Conservation (phyloP, 2,329 filamentous ascomycete species). For the Talaromyces amestolkiae region DNA sequence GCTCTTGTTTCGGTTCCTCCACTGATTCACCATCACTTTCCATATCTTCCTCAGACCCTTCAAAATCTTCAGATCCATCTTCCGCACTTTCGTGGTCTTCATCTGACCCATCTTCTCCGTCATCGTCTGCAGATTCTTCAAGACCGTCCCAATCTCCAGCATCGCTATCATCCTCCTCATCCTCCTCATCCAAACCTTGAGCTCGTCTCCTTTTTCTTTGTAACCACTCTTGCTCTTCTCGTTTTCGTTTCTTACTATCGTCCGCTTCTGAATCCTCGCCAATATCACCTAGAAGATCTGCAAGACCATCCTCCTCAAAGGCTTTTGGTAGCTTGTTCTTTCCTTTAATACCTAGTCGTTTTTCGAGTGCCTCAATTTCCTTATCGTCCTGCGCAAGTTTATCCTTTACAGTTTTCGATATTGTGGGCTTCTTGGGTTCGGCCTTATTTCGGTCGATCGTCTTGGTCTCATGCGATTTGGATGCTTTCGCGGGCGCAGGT, state of each 20-base stretch:
- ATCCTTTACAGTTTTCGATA: slow-evolving; percentile 52
- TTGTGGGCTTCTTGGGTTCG: slow-evolving; percentile 27
- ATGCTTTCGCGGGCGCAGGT: slow-evolving; percentile 7
- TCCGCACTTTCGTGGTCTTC: slow-evolving; percentile 37
- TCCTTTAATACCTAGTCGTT: slow-evolving; percentile 76
- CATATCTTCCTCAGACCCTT: slow-evolving; percentile 37
- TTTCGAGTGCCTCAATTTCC: slow-evolving; percentile 84
- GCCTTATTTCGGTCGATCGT: slow-evolving; percentile 6
- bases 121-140: slow-evolving; percentile 28
- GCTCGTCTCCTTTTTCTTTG: slow-evolving; percentile 58
- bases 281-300: slow-evolving; percentile 70
- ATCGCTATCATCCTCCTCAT: slow-evolving; percentile 23
- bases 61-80: slow-evolving; percentile 34
- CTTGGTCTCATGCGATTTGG: slow-evolving; percentile 9
- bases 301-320: slow-evolving; percentile 79
- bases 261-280: slow-evolving; percentile 52
- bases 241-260: slow-evolving; percentile 55
- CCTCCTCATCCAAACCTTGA: slow-evolving; percentile 28
- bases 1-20: slow-evolving; percentile 33
- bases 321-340: slow-evolving; percentile 71
- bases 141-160: slow-evolving; percentile 29
- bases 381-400: slow-evolving; percentile 77
- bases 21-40: slow-evolving; percentile 27
- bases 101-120: slow-evolving; percentile 30
- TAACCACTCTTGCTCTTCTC: slow-evolving; percentile 63